A percentile compares a stretch with the other conserved stretches of the same genome.
Conservation (phyloP, 192 early-diverging fungal genomes). For the Coemansia reversa region DNA sequence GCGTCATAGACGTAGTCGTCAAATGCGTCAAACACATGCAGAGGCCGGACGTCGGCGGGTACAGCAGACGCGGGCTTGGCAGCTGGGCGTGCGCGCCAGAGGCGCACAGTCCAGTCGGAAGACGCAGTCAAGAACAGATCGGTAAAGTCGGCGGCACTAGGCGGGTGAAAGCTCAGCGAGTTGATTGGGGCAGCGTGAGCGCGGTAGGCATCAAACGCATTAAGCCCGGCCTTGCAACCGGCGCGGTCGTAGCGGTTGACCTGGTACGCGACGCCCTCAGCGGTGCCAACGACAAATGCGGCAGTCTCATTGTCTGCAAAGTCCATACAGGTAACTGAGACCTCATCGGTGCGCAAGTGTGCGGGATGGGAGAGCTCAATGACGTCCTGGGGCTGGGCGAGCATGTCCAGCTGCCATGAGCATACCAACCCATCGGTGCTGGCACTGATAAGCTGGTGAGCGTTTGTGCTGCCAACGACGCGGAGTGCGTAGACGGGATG, state of each 20-base stretch:
- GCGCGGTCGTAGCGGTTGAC: constrained; percentile 95
- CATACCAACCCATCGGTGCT: constrained; percentile 97
- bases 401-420: constrained; percentile 96
- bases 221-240: constrained; percentile 96
- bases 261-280: constrained; percentile 91
- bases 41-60: constrained; percentile 55
- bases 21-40: constrained; percentile 88
- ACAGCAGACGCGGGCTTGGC: constrained; percentile 46
- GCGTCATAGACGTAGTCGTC: constrained; percentile 99
- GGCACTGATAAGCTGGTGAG: constrained; percentile 88
- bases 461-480: constrained; percentile 93
- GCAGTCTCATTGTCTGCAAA: constrained; percentile 93
- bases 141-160: constrained; percentile 69
- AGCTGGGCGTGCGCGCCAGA: constrained; percentile 79
- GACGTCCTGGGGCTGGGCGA: constrained; percentile 93
- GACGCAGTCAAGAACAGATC: constrained; percentile 91
- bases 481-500: constrained; percentile 91
- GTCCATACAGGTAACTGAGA: constrained; percentile 85
- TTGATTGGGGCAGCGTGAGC: constrained; percentile 90
- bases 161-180: constrained; percentile 89
- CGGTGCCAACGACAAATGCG: constrained; percentile 93
- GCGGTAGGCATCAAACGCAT: constrained; percentile 76
- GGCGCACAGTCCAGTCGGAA: constrained; percentile 96
- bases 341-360: constrained; percentile 86
- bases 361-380: constrained; percentile 74